Conservation (phyloP, 169 alveolate genomes). For the Plasmodium ovale region DNA sequence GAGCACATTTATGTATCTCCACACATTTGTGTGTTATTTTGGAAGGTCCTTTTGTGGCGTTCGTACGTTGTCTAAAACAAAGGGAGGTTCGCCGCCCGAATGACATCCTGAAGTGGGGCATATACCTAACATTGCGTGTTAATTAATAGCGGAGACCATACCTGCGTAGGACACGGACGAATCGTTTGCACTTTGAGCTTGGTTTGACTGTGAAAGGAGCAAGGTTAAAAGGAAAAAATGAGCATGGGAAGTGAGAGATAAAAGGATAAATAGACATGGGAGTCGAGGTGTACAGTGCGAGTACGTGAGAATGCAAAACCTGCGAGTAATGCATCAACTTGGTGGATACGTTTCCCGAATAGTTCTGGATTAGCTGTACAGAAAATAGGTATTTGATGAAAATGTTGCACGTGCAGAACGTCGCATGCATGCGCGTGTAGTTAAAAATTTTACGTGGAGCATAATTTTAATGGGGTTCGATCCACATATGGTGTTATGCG, state of each 20-base stretch:
- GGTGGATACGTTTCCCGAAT: constrained; percentile 38
- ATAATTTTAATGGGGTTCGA: constrained; percentile 93
- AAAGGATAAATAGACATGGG: neutral
- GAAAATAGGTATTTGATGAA: neutral
- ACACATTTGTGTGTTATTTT: too few relatives aligned
- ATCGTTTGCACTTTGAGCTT: constrained; percentile 81
- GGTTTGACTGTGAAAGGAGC: constrained; percentile 88
- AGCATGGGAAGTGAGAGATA: neutral
- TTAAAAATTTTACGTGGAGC: constrained; percentile 80
- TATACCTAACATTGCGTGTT: too few relatives aligned
- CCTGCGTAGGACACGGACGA: constrained; percentile 94
- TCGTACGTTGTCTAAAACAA: too few relatives aligned
- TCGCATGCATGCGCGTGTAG: neutral
- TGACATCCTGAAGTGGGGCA: too few relatives aligned
- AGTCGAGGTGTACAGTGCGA: neutral
- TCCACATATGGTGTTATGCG: constrained; percentile 97
- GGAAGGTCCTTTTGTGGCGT: too few relatives aligned
- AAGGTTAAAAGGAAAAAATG: constrained; percentile 3
- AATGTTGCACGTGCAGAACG: neutral
- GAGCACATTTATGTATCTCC: too few relatives aligned
- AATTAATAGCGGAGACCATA: constrained; percentile 71
- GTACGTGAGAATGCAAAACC: neutral
- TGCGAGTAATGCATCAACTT: constrained; percentile 62
- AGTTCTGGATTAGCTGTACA: constrained; percentile 25
- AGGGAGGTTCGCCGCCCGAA: too few relatives aligned